Base-by-base conservation (phyloP, 2,329 filamentous ascomycete genomes). In the Colletotrichum shisoi region DNA sequence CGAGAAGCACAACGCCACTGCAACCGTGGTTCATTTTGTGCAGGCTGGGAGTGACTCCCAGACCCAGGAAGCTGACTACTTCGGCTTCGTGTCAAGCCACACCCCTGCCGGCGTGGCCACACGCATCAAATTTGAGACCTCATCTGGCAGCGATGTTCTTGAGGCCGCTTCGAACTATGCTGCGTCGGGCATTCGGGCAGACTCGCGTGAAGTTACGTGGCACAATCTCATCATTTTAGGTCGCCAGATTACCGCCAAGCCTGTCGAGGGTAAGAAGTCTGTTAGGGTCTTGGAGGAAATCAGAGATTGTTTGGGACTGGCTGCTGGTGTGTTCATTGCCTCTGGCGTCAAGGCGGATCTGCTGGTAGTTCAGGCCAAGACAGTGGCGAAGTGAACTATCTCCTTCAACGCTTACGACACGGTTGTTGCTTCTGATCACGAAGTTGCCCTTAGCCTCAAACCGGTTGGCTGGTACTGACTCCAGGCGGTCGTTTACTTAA, bases 1-100 rank as follows among this genome's bases (percentile, higher is more conserved):
- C 0, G 88, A 90, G 75, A 95, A 93, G 73, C 84, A 87, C 4
- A 87, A 91, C 49, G 87, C 97, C 31, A 94, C 92, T 0, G 92
- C 89, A 0, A 94, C 91, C 0, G 85, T 97, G 39, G 81, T 91
- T 1, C 88, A 77, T 39, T 71, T 79, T n/a, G 46, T 52, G 24
- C 70, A 73, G 11, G 68, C 72, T 0, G 71, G 70, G 13, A 71
- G 72, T n/a, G 64, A 57, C 9, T 27, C 51, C n/a, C 21, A 21
- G 13, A 48, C 57, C 31, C 52, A 61, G 4, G 67, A 63, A n/a
- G 48, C 54, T 13, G 69, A 70, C 54, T 62, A 69, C 54, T 62
- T 76, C 15, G 74, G 76, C n/a, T 74, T 75, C 7, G 56, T 77
- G 34, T 71, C 69, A 44, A 72, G 71, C 0, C 70, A 72, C 12